Evolutionary conservation across 2,329 filamentous ascomycete species (phyloP).

Genomic region (Aurifilum marmelostoma): DNA sequence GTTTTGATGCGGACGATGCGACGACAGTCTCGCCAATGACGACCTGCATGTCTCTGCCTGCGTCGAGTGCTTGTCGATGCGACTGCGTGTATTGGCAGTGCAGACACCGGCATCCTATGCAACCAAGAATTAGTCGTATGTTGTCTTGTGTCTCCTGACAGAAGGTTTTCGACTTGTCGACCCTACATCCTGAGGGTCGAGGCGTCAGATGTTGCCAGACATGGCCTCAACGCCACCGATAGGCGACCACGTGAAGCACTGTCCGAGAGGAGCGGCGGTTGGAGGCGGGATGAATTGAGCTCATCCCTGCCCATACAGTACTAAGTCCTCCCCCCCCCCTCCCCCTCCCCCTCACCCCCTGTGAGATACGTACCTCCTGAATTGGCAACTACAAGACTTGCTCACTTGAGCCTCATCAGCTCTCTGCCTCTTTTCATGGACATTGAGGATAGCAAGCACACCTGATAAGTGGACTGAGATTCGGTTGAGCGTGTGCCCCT

Average conservation of each 20-base stretch:
- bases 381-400: slow-evolving; percentile 5
- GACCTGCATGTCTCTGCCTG: neutral
- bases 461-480: neutral
- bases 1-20: neutral
- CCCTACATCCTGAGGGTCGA: neutral
- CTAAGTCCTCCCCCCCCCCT: too few relatives aligned
- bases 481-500: neutral
- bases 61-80: neutral
- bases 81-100: neutral
- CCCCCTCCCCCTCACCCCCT: neutral
- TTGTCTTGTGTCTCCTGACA: slow-evolving; percentile 7
- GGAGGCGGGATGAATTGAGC: neutral
- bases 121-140: neutral
- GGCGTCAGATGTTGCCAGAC: neutral
- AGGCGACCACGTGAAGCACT: slow-evolving; percentile 15
- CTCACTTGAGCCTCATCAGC: slow-evolving; percentile 3
- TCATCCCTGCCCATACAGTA: neutral
- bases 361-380: neutral
- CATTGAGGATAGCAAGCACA: too few relatives aligned
- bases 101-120: neutral
- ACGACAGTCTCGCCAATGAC: neutral
- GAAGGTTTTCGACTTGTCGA: neutral
- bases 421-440: neutral
- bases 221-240: slow-evolving; percentile 16
- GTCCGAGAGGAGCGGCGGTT: neutral